Percentiles rank a stretch among this genome's conserved stretches.
These are phyloP conservation scores for Pseudogymnoascus sp. DNA, from an alignment of 2,329 filamentous ascomycete genomes.

Conservation along the genomic window DNA sequence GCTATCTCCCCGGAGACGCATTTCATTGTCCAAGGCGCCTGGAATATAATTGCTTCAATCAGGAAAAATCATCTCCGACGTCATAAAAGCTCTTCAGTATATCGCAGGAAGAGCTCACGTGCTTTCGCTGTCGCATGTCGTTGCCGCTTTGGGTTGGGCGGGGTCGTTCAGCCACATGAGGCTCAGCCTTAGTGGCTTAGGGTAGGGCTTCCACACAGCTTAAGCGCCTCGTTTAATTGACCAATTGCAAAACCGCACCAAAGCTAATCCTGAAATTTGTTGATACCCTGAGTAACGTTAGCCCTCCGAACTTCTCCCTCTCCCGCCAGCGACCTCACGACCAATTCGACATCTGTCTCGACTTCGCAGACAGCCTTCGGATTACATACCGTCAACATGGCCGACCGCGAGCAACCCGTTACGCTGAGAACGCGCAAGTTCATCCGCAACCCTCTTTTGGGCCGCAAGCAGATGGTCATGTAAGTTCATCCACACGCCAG, in stretches of 20 bases:
- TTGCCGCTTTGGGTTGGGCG: slow-evolving; percentile 6
- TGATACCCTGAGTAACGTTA: slow-evolving; percentile 9
- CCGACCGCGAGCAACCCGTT: slow-evolving; percentile 69
- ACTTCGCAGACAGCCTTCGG: slow-evolving; percentile 24
- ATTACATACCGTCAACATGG: slow-evolving; percentile 63
- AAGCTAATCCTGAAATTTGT: slow-evolving; percentile 9
- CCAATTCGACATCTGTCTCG: slow-evolving; percentile 24
- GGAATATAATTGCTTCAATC: slow-evolving; percentile 15
- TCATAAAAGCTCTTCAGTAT: slow-evolving; percentile 2
- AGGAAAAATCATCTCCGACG: not conserved
- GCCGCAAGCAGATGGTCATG: slow-evolving; percentile 99
- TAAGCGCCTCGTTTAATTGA: not conserved
- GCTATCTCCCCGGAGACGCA: slow-evolving; percentile 19
- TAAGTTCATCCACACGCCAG: slow-evolving; percentile 47
- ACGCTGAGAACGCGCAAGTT: slow-evolving; percentile 98
- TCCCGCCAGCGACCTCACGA: slow-evolving; percentile 18
- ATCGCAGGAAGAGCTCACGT: slow-evolving; percentile 1
- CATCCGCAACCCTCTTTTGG: slow-evolving; percentile 98
- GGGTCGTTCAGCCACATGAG: slow-evolving; percentile 7
- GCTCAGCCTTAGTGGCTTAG: slow-evolving; percentile 8
- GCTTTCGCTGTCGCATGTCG: not conserved
- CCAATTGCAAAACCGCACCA: slow-evolving; percentile 8
- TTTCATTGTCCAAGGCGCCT: slow-evolving; percentile 15
- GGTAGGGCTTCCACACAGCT: slow-evolving; percentile 5
- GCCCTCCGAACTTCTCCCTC: slow-evolving; percentile 11